A percentile compares a stretch with the other conserved stretches of the same genome.
Evolutionary conservation across 257 asterid species (phyloP).

Genomic region (Solanum lycopersicoides): DNA sequence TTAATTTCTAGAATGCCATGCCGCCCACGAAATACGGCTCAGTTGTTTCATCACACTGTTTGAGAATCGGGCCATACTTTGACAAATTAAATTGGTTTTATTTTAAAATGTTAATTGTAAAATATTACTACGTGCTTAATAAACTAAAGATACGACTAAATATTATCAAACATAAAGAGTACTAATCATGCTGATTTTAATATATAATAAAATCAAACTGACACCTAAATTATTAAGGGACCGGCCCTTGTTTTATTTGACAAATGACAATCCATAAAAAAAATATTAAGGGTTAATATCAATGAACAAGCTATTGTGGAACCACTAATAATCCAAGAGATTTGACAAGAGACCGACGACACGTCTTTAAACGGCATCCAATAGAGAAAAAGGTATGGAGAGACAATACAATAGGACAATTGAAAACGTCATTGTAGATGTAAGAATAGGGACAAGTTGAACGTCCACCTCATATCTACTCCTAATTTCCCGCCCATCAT

Average conservation of each 20-base stretch:
- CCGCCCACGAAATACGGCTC: neutral
- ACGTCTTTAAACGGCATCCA: neutral
- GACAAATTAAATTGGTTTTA: neutral
- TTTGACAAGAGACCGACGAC: neutral
- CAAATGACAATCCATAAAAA: neutral
- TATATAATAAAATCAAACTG: neutral
- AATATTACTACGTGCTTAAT: neutral
- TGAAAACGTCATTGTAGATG: slow-evolving; percentile 18
- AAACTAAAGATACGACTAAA: too few species aligned
- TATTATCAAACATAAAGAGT: too few species aligned
- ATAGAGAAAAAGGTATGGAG: neutral
- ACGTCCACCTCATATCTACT: neutral
- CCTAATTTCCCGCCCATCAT: neutral
- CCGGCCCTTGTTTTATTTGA: neutral
- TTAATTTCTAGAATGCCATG: neutral
- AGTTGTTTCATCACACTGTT: neutral
- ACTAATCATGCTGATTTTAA: too few species aligned
- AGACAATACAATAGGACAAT: slow-evolving; percentile 8
- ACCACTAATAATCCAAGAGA: neutral
- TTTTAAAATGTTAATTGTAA: neutral
- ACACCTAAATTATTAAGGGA: neutral
- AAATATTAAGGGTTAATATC: neutral
- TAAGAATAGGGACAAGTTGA: neutral
- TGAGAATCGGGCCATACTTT: neutral
- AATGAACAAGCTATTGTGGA: neutral